Evolutionary conservation across 2,329 filamentous ascomycete species (phyloP).

Genomic region (Aspergillus sp.): DNA sequence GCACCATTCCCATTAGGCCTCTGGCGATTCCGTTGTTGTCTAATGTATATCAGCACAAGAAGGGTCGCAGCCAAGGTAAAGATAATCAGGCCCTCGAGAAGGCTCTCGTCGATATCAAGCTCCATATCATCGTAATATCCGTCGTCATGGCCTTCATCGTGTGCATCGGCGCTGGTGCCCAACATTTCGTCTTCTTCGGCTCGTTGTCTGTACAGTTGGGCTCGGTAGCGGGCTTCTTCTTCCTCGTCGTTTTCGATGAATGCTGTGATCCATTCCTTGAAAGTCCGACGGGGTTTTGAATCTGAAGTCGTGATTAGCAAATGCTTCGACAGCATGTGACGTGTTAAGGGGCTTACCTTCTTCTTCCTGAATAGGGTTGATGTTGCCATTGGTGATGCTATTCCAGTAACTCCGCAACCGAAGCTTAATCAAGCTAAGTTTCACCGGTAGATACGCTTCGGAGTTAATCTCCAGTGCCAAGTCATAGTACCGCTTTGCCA

Average conservation of each 20-base stretch:
- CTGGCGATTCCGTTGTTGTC: slow-evolving; percentile 39
- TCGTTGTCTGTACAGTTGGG: slow-evolving; percentile 42
- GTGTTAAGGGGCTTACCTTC: slow-evolving; percentile 57
- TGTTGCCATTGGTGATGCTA: slow-evolving; percentile 76
- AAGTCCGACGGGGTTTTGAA: slow-evolving; percentile 64
- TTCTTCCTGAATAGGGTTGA: slow-evolving; percentile 89
- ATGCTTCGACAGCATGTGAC: neutral
- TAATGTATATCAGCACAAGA: slow-evolving; percentile 71
- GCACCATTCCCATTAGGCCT: slow-evolving; percentile 28
- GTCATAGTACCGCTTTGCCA: slow-evolving; percentile 95
- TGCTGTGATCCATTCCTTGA: slow-evolving; percentile 78
- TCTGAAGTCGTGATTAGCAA: slow-evolving; percentile 38
- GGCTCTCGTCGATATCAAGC: slow-evolving; percentile 63
- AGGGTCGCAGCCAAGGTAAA: slow-evolving; percentile 68
- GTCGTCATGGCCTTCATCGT: slow-evolving; percentile 36
- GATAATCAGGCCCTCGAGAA: slow-evolving; percentile 80
- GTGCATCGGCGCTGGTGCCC: slow-evolving; percentile 9
- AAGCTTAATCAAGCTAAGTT: slow-evolving; percentile 78
- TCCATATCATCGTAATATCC: slow-evolving; percentile 56
- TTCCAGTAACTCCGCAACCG: slow-evolving; percentile 89
- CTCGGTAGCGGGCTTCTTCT: slow-evolving; percentile 58
- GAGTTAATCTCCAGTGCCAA: slow-evolving; percentile 82
- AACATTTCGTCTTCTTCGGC: slow-evolving; percentile 30
- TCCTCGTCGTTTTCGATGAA: slow-evolving; percentile 69
- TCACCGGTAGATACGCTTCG: slow-evolving; percentile 90